phyloP scores from a whole-genome alignment of 73 alveolate species.

The Stentor coeruleus region DNA sequence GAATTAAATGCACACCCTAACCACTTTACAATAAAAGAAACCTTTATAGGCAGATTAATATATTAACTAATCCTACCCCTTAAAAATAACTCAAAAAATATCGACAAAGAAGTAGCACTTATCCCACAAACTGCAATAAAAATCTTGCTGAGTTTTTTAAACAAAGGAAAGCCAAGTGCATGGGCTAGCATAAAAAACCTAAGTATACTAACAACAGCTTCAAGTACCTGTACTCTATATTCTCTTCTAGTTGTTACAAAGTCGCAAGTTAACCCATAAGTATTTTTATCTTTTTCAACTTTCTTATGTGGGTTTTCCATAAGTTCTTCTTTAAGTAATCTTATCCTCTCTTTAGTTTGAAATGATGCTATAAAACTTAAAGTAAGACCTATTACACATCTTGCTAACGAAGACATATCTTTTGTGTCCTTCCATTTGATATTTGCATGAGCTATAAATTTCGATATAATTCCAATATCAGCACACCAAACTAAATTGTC shows the following conservation, averaged over 20 bases:
- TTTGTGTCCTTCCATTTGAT: conserved; percentile 20
- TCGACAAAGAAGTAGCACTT: neutral
- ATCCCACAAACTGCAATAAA: conserved; percentile 7
- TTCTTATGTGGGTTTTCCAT: neutral
- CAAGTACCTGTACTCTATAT: neutral
- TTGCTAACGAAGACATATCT: conserved; percentile 1
- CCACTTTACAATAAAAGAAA: too few species aligned
- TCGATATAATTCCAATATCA: conserved; percentile 17
- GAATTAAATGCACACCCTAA: too few species aligned
- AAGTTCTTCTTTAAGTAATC: neutral
- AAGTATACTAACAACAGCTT: neutral
- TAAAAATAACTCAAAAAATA: neutral
- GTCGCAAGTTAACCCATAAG: neutral
- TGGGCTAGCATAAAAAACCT: conserved; percentile 16
- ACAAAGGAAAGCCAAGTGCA: conserved; percentile 8
- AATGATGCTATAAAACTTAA: neutral
- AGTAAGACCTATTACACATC: neutral
- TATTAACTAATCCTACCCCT: too few species aligned
- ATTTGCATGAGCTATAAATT: conserved; percentile 1
- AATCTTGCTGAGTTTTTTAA: conserved; percentile 1
- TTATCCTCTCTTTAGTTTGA: neutral
- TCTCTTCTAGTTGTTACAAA: neutral
- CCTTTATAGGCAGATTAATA: too few species aligned
- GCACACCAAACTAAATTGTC: conserved; percentile 19
- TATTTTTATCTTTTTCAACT: neutral